Conservation (phyloP, 2,329 filamentous ascomycete genomes). For the Aspergillus brunneoviolaceus region DNA sequence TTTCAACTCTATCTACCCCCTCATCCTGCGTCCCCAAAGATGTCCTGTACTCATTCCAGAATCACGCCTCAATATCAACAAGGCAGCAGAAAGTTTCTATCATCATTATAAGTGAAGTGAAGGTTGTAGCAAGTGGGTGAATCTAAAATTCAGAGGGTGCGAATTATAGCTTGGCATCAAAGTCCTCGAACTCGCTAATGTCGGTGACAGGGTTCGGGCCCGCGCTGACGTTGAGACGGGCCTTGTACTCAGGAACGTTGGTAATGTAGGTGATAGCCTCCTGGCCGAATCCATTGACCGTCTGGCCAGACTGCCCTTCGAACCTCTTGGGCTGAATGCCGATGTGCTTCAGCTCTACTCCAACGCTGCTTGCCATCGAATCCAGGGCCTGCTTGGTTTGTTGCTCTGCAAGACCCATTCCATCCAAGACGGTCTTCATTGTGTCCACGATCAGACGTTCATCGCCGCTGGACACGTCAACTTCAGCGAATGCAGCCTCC, state of each 20-base stretch:
- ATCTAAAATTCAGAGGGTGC: background rate
- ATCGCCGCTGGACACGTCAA: constrained; percentile 49
- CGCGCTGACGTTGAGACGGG: constrained; percentile 67
- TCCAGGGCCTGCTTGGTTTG: constrained; percentile 51
- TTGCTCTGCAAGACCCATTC: constrained; percentile 50
- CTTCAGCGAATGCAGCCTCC: constrained; percentile 43
- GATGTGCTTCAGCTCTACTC: constrained; percentile 43
- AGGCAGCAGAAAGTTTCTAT: background rate
- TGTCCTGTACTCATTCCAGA: background rate
- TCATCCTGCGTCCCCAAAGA: background rate
- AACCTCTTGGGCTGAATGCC: constrained; percentile 42
- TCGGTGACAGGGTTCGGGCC: constrained; percentile 73
- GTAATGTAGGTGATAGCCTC: constrained; percentile 59
- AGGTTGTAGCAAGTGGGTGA: background rate
- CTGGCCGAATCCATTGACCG: constrained; percentile 8
- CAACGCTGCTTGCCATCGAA: constrained; percentile 52
- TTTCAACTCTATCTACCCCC: background rate
- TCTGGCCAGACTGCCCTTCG: constrained; percentile 33
- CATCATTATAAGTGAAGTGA: background rate
- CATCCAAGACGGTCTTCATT: constrained; percentile 53
- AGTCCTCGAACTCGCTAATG: constrained; percentile 80
- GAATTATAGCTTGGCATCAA: constrained; percentile 72
- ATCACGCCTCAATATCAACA: background rate
- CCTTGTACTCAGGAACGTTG: constrained; percentile 79
- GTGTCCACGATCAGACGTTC: constrained; percentile 52